A percentile compares a stretch with the other conserved stretches of the same genome.
phyloP scores from a whole-genome alignment of 106 monocot genomes.

The Dioscorea dumetorum region DNA sequence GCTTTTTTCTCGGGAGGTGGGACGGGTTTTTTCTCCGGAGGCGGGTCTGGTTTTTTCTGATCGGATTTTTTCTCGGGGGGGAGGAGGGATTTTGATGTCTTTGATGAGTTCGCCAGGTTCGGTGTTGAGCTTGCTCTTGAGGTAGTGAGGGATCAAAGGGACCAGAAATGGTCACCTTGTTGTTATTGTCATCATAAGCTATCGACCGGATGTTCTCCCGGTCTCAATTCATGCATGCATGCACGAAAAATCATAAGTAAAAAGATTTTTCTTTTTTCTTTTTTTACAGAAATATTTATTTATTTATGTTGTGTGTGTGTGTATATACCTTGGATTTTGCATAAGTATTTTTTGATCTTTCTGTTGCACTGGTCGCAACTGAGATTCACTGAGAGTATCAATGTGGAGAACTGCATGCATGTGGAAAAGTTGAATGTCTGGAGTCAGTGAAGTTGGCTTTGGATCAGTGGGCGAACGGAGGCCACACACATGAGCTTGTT shows the following conservation, averaged over 20 bases:
- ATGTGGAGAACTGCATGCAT: constrained; percentile 26
- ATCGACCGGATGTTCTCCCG: constrained; percentile 27
- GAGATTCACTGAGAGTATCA: constrained; percentile 36
- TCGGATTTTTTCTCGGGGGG: background rate
- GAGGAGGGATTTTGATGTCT: constrained; percentile 25
- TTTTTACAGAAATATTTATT: background rate
- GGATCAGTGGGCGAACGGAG: background rate
- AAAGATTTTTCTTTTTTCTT: background rate
- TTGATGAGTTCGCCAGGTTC: constrained; percentile 50
- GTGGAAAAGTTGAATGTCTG: background rate
- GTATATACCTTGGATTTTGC: constrained; percentile 21
- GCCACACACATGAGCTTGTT: background rate
- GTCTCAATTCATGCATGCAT: constrained; percentile 1
- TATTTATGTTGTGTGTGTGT: background rate
- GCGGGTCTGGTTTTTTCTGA: background rate
- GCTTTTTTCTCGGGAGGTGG: too few species aligned
- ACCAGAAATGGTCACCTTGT: constrained; percentile 32
- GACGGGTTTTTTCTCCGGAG: constrained; percentile 1
- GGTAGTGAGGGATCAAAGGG: constrained; percentile 31
- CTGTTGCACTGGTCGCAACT: constrained; percentile 27
- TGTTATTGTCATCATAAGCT: constrained; percentile 40
- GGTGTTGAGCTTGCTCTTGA: constrained; percentile 44
- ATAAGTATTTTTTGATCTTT: constrained; percentile 15
- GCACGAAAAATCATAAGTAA: background rate
- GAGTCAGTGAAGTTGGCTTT: background rate